These are phyloP conservation scores for Fusarium sp. DNA, from an alignment of 2,329 filamentous ascomycete species.

Conservation along the genomic window DNA sequence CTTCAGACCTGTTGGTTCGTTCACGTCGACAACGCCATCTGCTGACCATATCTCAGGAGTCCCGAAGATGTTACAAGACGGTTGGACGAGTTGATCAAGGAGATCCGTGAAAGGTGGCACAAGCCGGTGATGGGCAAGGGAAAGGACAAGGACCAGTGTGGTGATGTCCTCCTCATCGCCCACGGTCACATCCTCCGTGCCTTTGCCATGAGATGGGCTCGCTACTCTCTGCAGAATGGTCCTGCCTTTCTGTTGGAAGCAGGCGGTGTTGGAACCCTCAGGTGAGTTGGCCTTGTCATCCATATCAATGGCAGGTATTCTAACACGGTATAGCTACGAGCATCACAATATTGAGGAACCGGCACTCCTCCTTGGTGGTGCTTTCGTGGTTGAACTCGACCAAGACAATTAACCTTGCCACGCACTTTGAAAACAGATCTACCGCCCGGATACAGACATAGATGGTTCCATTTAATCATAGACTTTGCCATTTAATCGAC, in stretches of 20 bases:
- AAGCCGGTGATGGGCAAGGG: conserved; percentile 65
- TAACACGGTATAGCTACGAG: conserved; percentile 68
- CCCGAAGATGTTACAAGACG: conserved; percentile 75
- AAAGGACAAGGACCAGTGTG: conserved; percentile 49
- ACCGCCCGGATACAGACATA: not conserved
- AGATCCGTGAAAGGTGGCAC: conserved; percentile 74
- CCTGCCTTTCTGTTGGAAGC: conserved; percentile 86
- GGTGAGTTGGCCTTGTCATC: conserved; percentile 55
- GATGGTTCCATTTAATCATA: conserved; percentile 15
- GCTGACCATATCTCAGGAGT: conserved; percentile 56
- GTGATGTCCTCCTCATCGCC: conserved; percentile 70
- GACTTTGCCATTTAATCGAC: conserved; percentile 25
- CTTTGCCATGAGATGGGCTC: conserved; percentile 86
- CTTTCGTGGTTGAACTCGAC: conserved; percentile 63
- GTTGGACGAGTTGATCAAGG: conserved; percentile 76
- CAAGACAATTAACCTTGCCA: conserved; percentile 10
- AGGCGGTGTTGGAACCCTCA: conserved; percentile 82
- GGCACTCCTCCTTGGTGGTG: conserved; percentile 78
- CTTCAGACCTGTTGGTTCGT: too few relatives aligned
- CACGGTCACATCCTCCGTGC: conserved; percentile 90
- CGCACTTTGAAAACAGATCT: not conserved
- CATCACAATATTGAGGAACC: conserved; percentile 80
- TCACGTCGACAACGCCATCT: not conserved
- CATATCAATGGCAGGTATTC: not conserved
- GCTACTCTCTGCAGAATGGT: conserved; percentile 74